Conservation (phyloP, 495 filamentous ascomycete genomes). For the Daldinia childiae region DNA sequence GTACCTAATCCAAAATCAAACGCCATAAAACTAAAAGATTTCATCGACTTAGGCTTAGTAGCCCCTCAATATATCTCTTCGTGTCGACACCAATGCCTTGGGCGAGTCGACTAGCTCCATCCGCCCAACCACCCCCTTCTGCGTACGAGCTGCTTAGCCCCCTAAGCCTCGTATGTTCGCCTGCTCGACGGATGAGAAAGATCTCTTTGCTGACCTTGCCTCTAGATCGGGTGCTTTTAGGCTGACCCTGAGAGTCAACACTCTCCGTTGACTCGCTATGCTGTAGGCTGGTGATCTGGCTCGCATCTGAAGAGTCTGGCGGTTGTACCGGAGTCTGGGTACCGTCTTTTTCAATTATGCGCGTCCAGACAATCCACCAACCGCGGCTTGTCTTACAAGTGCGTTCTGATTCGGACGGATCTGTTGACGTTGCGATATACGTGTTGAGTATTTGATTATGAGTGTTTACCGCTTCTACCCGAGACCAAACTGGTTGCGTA, state of each 20-base stretch:
- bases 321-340: conserved; percentile 6
- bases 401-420: conserved; percentile 74
- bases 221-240: not conserved
- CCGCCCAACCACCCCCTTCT: conserved; percentile 59
- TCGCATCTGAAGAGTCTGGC: conserved; percentile 34
- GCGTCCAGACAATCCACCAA: conserved; percentile 98
- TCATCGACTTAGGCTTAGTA: conserved; percentile 79
- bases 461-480: conserved; percentile 89
- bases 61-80: conserved; percentile 81
- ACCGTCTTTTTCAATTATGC: conserved; percentile 62
- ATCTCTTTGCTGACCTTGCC: conserved; percentile 68
- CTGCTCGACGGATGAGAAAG: conserved; percentile 80
- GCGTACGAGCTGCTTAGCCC: conserved; percentile 52
- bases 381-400: conserved; percentile 90
- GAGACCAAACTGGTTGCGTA: conserved; percentile 66
- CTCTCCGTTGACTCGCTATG: conserved; percentile 36
- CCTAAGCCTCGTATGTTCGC: conserved; percentile 62
- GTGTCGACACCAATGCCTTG: conserved; percentile 92
- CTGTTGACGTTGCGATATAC: conserved; percentile 68
- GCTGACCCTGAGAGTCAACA: conserved; percentile 39
- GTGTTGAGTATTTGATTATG: conserved; percentile 86
- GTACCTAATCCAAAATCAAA: not conserved
- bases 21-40: not conserved
- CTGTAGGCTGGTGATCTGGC: conserved; percentile 30
- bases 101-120: conserved; percentile 72